These are phyloP conservation scores for Vitis hybrid DNA, from an alignment of 177 flowering plant genomes.

Conservation along the genomic window DNA sequence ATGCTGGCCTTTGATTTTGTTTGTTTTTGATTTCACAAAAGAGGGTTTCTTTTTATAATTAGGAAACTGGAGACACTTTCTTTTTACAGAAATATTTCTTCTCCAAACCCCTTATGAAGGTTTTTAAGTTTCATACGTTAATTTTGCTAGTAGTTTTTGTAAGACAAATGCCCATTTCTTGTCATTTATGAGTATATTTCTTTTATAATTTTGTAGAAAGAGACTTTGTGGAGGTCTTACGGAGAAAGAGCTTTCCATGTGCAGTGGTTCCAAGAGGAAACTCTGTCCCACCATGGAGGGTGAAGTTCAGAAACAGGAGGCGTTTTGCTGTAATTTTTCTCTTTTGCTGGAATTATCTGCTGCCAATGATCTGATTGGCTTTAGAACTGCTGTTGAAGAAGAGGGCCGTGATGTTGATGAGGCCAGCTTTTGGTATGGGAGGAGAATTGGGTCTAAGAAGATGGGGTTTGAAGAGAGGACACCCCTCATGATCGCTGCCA, in stretches of 20 bases:
- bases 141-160: not conserved
- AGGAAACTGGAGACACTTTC: not conserved
- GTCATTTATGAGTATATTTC: not conserved
- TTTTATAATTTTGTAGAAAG: conserved; percentile 12
- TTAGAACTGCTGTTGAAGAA: conserved; percentile 38
- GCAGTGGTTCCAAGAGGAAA: conserved; percentile 29
- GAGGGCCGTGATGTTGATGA: conserved; percentile 44
- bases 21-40: not conserved
- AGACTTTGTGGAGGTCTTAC: not conserved
- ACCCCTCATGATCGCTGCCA: conserved; percentile 58
- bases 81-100: not conserved
- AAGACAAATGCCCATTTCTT: not conserved
- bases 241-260: conserved; percentile 14
- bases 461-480: conserved; percentile 60
- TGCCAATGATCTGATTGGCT: conserved; percentile 42
- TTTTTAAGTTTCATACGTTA: not conserved
- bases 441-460: conserved; percentile 49
- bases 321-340: conserved; percentile 14
- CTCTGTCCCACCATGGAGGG: conserved; percentile 25
- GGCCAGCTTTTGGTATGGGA: conserved; percentile 52
- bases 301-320: conserved; percentile 13
- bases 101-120: not conserved
- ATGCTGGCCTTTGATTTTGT: not conserved
- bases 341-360: conserved; percentile 56
- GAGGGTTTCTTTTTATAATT: not conserved